phyloP scores from a whole-genome alignment of 495 filamentous ascomycete species.

The Talaromyces thailandensis region DNA sequence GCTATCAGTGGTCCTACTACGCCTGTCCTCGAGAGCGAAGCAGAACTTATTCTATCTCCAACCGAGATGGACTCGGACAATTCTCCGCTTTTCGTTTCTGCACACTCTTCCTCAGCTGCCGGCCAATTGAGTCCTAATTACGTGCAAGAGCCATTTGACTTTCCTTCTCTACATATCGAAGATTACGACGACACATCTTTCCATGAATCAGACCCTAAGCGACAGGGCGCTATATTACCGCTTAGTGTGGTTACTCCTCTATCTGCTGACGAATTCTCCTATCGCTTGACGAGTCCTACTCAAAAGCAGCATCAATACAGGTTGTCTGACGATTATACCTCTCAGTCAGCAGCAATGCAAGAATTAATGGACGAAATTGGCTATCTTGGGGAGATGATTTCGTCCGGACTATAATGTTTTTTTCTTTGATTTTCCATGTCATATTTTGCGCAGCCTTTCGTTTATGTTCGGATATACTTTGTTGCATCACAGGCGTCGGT shows the following conservation, averaged over 20 bases:
- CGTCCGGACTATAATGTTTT: constrained; percentile 18
- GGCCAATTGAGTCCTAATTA: constrained; percentile 11
- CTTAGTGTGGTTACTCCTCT: constrained; percentile 11
- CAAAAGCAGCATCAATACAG: constrained; percentile 13
- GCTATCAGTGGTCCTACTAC: constrained; percentile 29
- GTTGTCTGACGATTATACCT: constrained; percentile 11
- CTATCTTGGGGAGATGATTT: constrained; percentile 43
- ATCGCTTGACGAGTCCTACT: constrained; percentile 6
- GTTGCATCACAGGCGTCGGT: background rate
- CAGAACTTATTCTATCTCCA: constrained; percentile 25
- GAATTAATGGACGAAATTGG: constrained; percentile 44
- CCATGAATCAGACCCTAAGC: constrained; percentile 33
- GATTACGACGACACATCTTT: constrained; percentile 21
- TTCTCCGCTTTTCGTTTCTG: constrained; percentile 18
- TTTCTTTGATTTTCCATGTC: background rate
- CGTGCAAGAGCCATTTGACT: constrained; percentile 10
- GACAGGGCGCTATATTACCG: constrained; percentile 34
- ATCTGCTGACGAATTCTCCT: constrained; percentile 5
- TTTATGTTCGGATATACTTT: background rate
- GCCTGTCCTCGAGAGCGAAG: constrained; percentile 27
- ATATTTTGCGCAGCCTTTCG: background rate
- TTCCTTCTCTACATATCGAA: constrained; percentile 28
- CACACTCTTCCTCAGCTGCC: constrained; percentile 24
- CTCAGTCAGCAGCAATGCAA: constrained; percentile 30
- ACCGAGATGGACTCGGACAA: constrained; percentile 20